Percentiles rank a stretch among this genome's conserved stretches.
These are phyloP conservation scores for Tolypocladium endophyticum DNA, from an alignment of 2,329 filamentous ascomycete species.

Conservation along the genomic window DNA sequence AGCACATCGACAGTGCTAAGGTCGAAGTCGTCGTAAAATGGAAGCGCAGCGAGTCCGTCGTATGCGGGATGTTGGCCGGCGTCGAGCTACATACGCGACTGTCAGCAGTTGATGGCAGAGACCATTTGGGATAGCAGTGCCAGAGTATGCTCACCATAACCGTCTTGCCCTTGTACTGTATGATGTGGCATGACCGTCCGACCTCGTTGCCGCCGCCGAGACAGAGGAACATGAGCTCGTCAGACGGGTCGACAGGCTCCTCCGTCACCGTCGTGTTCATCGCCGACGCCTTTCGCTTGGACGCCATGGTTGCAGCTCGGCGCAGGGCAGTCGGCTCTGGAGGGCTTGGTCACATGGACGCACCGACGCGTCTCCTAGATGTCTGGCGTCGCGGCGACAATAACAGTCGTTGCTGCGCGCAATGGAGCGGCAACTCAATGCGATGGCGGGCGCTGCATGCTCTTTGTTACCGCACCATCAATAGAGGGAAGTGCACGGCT, in stretches of 20 bases:
- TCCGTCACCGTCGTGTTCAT: conserved; percentile 59
- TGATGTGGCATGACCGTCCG: conserved; percentile 90
- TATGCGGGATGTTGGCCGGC: conserved; percentile 95
- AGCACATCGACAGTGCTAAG: conserved; percentile 94
- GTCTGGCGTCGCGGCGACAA: background rate
- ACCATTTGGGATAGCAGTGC: background rate
- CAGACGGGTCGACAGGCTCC: conserved; percentile 82
- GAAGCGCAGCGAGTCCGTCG: conserved; percentile 83
- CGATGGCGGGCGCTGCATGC: background rate
- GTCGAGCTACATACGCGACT: conserved; percentile 56
- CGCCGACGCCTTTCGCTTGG: conserved; percentile 78
- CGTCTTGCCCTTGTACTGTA: conserved; percentile 98
- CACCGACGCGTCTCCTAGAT: background rate
- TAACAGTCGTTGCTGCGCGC: background rate
- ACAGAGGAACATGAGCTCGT: conserved; percentile 90
- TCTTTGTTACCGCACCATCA: background rate
- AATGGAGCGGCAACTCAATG: background rate
- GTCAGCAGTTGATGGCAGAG: background rate
- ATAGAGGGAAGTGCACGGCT: background rate
- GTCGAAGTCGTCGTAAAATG: conserved; percentile 98
- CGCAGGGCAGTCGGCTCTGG: background rate
- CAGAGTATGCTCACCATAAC: conserved; percentile 64
- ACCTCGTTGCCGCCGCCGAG: conserved; percentile 96
- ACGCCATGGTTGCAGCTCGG: conserved; percentile 54
- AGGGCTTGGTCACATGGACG: background rate